Conservation (phyloP, 352 stramenopile genomes). For the Phytophthora multivora region DNA sequence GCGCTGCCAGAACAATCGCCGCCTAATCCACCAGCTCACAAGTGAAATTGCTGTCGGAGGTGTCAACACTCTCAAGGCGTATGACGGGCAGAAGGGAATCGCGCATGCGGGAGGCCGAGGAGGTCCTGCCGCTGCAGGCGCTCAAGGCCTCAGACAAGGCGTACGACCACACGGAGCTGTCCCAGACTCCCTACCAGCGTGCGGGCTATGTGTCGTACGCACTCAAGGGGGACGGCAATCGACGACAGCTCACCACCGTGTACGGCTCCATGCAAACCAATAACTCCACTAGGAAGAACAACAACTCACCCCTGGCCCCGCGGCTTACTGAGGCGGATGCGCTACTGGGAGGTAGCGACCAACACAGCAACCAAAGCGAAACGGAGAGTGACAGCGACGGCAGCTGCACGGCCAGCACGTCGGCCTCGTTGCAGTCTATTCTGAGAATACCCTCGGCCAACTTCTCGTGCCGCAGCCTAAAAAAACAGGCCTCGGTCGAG, state of each 20-base stretch:
- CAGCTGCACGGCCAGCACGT: conserved; percentile 43
- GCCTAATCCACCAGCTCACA: conserved; percentile 15
- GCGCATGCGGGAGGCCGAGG: conserved; percentile 31
- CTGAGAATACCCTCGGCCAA: conserved; percentile 54
- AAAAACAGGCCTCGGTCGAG: conserved; percentile 72
- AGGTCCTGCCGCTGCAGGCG: conserved; percentile 30
- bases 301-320: conserved; percentile 9
- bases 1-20: conserved; percentile 5
- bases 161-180: background rate
- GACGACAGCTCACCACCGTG: conserved; percentile 22
- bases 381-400: conserved; percentile 83
- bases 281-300: conserved; percentile 7
- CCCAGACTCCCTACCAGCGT: conserved; percentile 30
- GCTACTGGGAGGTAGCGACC: conserved; percentile 21
- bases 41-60: conserved; percentile 23
- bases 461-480: conserved; percentile 47
- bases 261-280: conserved; percentile 48
- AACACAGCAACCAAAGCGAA: conserved; percentile 64
- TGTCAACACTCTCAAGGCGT: background rate
- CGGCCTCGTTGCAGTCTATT: conserved; percentile 64
- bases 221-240: conserved; percentile 23
- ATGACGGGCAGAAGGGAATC: conserved; percentile 35
- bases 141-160: conserved; percentile 8
- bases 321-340: conserved; percentile 20
- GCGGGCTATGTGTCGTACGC: conserved; percentile 41